phyloP scores from a whole-genome alignment of 2,329 filamentous ascomycete species.

The Ilyonectria mors-panacis region DNA sequence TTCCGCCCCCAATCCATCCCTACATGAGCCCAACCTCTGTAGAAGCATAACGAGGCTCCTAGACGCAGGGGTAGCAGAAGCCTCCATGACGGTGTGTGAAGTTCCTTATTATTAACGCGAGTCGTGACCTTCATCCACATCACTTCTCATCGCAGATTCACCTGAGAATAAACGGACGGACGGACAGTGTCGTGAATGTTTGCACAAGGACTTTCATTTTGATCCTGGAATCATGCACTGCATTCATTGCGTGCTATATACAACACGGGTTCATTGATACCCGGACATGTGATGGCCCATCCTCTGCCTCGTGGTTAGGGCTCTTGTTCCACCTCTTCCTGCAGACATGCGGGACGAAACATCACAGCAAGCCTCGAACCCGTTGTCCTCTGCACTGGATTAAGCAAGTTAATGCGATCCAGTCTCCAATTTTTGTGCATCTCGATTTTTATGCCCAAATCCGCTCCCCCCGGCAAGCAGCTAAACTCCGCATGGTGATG shows the following conservation, averaged over 20 bases:
- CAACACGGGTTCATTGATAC: constrained; percentile 26
- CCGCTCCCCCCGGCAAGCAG: constrained; percentile 20
- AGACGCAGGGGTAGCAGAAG: background rate
- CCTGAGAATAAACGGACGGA: background rate
- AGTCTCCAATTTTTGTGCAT: constrained; percentile 25
- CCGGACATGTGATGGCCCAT: constrained; percentile 24
- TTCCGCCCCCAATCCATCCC: background rate
- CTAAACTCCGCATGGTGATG: constrained; percentile 29
- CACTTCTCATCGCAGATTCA: background rate
- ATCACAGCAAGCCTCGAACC: constrained; percentile 5
- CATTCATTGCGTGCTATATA: constrained; percentile 43
- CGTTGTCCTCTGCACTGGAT: constrained; percentile 21
- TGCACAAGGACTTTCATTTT: constrained; percentile 3
- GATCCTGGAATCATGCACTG: constrained; percentile 25
- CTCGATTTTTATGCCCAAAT: constrained; percentile 27
- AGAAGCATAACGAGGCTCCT: background rate
- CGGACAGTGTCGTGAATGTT: background rate
- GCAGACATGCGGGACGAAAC: constrained; percentile 11
- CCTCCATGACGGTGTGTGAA: background rate
- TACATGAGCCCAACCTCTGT: background rate
- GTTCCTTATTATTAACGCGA: background rate
- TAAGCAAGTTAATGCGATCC: constrained; percentile 13
- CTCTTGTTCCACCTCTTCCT: constrained; percentile 9
- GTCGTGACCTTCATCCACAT: background rate
- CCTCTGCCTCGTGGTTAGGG: constrained; percentile 15